These are phyloP conservation scores for Gonapodya prolifera DNA, from an alignment of 192 early-diverging fungal genomes.

Conservation along the genomic window DNA sequence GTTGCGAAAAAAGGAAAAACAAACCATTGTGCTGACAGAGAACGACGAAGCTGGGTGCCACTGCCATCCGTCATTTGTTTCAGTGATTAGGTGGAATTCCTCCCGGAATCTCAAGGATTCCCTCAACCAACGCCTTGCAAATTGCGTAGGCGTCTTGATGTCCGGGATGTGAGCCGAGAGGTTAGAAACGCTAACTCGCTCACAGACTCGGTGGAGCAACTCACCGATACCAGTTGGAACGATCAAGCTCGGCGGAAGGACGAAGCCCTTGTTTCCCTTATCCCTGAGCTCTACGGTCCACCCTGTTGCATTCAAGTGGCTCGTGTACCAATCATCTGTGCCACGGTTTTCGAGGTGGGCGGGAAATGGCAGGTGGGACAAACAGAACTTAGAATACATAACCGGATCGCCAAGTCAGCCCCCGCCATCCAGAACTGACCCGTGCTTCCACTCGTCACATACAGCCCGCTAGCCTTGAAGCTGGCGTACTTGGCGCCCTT, in stretches of 20 bases:
- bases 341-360: not conserved
- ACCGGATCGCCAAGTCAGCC: not conserved
- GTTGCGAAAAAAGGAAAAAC: too few species aligned
- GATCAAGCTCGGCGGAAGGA: constrained; percentile 40
- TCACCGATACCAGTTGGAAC: constrained; percentile 28
- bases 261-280: constrained; percentile 32
- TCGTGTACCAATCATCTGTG: not conserved
- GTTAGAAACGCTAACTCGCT: not conserved
- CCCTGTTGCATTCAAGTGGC: not conserved
- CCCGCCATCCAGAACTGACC: too few species aligned
- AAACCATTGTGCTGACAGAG: too few species aligned
- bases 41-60: too few species aligned
- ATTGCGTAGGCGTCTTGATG: not conserved
- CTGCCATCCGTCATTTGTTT: too few species aligned
- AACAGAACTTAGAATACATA: not conserved
- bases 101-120: not conserved
- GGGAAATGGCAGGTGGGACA: not conserved
- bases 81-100: not conserved
- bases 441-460: constrained; percentile 20
- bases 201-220: not conserved
- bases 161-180: not conserved
- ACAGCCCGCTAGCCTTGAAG: constrained; percentile 32
- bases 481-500: constrained; percentile 27
- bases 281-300: constrained; percentile 16
- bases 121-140: not conserved